Evolutionary conservation across 805 yeast genomes (phyloP), one percentile per base, ranked within the genome.

Genomic region (Cyberlindnera maritima): DNA sequence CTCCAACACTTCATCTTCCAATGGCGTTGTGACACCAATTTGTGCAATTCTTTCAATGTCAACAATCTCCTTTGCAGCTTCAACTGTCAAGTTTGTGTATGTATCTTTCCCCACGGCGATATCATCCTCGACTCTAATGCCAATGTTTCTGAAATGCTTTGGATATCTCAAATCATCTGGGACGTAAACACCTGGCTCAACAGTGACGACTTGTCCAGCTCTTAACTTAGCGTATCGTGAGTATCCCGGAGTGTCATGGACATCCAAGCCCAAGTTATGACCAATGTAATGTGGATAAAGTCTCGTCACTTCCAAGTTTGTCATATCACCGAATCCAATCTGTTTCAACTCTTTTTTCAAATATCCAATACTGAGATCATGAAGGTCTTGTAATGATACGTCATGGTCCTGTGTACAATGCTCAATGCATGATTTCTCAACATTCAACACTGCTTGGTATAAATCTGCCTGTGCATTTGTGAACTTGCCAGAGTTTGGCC

Each of bases 171-270:
- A 55, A 45, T 77, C 81, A 54, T 77, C 73, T 1, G 99, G 98
- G 36, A 95, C 78, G 63, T 94, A 94, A 25, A 94, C 75, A 23
- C 99, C 99, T 0, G 99, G 99, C 64, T 95, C 99, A 20, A 95
- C 81, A 2, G 99, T 94, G 40, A 94, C 73, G 4, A 92, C 97
- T 62, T 89, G 95, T 19, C 91, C 91, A 18, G 72, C 70, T 39
- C 66, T 67, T 39, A 94, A 63, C 28, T 69, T 68, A 19, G 74
- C 72, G 46, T 69, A 70, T 52, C 89, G 74, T 3, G 92, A 76
- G 34, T 73, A 74, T 2, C 73, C 65, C 4, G 96, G 95, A 32
- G 81, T 73, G 61, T 88, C 96, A 66, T 88, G 96, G 21, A 91
- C 86, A 59, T 91, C 99, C 31, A 94, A 69, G 0, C 99, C 99